Percentiles rank a stretch among this genome's conserved stretches.
Evolutionary conservation across 75 land plant species (phyloP).

Genomic region (Pinus tabuliformis): DNA sequence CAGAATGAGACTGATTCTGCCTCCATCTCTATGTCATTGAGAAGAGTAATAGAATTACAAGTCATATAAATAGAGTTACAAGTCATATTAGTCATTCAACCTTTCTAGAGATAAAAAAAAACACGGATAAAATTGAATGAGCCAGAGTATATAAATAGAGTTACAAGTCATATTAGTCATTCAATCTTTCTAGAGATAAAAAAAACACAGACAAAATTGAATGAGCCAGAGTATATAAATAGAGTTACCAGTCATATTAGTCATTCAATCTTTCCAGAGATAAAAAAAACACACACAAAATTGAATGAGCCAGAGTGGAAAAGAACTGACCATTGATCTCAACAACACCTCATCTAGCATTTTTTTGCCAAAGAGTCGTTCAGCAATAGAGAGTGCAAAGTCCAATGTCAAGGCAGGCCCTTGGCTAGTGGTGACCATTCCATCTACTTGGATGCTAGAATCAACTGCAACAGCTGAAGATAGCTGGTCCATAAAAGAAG

Average conservation of each 20-base stretch:
- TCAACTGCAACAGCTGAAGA: constrained; percentile 58
- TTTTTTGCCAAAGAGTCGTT: constrained; percentile 69
- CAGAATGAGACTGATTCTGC: background rate
- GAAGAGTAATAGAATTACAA: background rate
- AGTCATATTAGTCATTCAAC: too few relatives aligned
- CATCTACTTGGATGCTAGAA: constrained; percentile 68
- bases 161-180: background rate
- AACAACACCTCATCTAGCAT: constrained; percentile 38
- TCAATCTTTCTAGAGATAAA: background rate
- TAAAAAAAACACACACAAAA: background rate
- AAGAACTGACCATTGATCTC: constrained; percentile 37
- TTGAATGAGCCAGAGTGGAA: background rate
- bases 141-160: too few relatives aligned
- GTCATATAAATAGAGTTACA: background rate
- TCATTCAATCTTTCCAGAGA: background rate
- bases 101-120: too few relatives aligned
- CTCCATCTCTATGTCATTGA: background rate
- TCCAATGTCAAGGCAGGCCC: constrained; percentile 75
- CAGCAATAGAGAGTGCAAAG: constrained; percentile 71
- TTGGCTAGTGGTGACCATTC: constrained; percentile 71
- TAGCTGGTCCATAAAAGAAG: constrained; percentile 67
- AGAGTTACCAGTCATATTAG: background rate
- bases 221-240: background rate
- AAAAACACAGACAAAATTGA: background rate
- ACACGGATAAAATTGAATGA: too few relatives aligned